Evolutionary conservation across 768 basidiomycete genomes (phyloP), one percentile per base, ranked within the genome.

Genomic region (Cubamyces sp.): DNA sequence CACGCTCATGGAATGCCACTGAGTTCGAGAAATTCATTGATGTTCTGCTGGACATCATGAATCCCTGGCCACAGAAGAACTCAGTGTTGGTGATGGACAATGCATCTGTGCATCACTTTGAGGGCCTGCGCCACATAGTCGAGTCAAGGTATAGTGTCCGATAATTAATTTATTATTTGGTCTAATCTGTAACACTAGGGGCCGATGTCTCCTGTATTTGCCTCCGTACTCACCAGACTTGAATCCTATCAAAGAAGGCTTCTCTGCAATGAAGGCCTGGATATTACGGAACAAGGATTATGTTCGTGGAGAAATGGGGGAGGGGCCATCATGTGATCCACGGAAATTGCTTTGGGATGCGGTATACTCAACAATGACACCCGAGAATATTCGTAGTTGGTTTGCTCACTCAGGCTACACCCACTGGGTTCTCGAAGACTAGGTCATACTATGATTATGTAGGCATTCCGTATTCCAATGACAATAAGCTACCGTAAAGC

Each of bases 171-270:
- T n/a, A n/a, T n/a, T n/a, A n/a, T n/a, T n/a, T n/a, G n/a, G n/a
- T n/a, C n/a, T n/a, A n/a, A n/a, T n/a, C n/a, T n/a, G 41, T 42
- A 5, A 42, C 14, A 54, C 55, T 15, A 64, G 62, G 12, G 56
- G 56, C 23, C 25, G 23, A 23, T 25, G 26, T 5, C 47, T 76
- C 0, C 3, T 72, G 3, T 77, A 62, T 58, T 64, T 76, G 0
- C 75, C 74, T 7, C 65, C 74, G 0, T 77, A 77, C 60, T 78
- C 76, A 1, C 76, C 71, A 3, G 74, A 77, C 53, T 65, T 76
- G 26, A 77, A 74, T 49, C 75, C 74, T 2, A 77, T 77, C 58
- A 73, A 77, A 60, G 75, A 76, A 54, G 69, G 65, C 3, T 76
- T 75, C 46, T 58, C 45, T 12, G 56, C 56, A 16, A 58, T 58